Evolutionary conservation across 2,329 filamentous ascomycete species (phyloP), one percentile per base, ranked within the genome.

Genomic region (Ophiostoma australiae): DNA sequence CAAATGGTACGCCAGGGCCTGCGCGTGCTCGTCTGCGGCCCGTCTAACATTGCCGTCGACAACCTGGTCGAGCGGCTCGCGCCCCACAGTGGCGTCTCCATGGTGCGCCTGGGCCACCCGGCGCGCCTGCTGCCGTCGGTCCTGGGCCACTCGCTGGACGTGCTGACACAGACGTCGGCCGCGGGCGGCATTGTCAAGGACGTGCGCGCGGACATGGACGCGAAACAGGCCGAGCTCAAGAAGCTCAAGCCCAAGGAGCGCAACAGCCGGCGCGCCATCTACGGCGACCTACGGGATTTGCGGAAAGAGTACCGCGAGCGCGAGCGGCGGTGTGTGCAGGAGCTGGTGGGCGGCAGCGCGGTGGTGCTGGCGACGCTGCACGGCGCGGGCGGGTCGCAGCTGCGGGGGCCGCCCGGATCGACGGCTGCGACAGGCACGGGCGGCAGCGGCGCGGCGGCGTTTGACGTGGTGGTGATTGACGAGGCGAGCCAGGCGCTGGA

Each of bases 31-130:
- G 94, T 98, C n/a, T 98, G 95, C 76, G 95, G 94, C 0, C 95
- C 95, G 0, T 97, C 93, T 39, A 99, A 99, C 78, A 94, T 99
- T 75, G 95, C 93, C 0, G 95, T 99, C 0, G 95, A 99, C 84
- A 99, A 99, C 77, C 97, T 99, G 72, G 94, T 97, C 10, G 95
- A 99, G 80, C 89, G 95, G 8, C 86, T 98, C 1, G 88, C 93
- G 1, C 89, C 91, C 0, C 91, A 94, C 79, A 93, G 93, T 76
- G 93, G 93, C 76, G 85, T 97, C 1, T 90, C 93, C 0, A 93
- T 98, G 76, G 86, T 98, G 48, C 90, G 95, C 1, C 87, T 99
- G 0, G 95, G 95, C 0, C 95, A 99, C 79, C 95, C 95, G 0
- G 95, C 95, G 1, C 89, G 95, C 27, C 85, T 99, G 35, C 84